Evolutionary conservation across 306 rosid genomes (phyloP), one percentile per base, ranked within the genome.

Genomic region (Fagus sylvatica): DNA sequence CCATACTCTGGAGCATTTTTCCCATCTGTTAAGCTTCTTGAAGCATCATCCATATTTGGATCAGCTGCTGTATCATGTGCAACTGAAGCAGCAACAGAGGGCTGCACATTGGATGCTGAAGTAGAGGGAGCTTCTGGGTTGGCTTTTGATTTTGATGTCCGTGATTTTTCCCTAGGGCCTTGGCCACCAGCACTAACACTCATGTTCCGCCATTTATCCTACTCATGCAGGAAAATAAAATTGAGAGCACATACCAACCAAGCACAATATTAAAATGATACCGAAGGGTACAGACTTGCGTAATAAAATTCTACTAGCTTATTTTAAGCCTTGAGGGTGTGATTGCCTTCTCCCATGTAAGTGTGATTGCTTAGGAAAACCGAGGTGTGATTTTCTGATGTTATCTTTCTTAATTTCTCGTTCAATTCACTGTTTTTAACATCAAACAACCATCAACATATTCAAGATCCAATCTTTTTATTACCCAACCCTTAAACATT

Each of bases 151-250:
- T 69, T 84, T 28, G 76, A 30, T 2, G 62, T 37, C 79, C 77
- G 68, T 13, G 84, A 71, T 68, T 84, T 84, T 4, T 84, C 85
- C 73, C 88, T 71, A 5, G 80, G 80, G 1, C 72, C 82, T 62
- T 61, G 57, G 71, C 82, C 77, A 80, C 16, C 34, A 37, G 71
- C 71, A 17, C 84, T 80, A 69, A 78, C 81, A 69, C 82, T 80
- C 85, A 84, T 68, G 78, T 84, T 84, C 74, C 88, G 48, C 88
- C 88, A 84, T 78, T 84, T 84, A 62, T 84, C 88, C 88, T 84
- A 74, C 16, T 39, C 74, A 77, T 10, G 69, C 17, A 22, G 28
- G 22, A 40, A 80, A 28, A 28, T 46, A 78, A 71, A 22, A 22
- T 22, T 39, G 39, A 61, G 49, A 61, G 37, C 36, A 12, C 43